Evolutionary conservation across 139 green algal species (phyloP).

Genomic region (Micractinium conductrix): DNA sequence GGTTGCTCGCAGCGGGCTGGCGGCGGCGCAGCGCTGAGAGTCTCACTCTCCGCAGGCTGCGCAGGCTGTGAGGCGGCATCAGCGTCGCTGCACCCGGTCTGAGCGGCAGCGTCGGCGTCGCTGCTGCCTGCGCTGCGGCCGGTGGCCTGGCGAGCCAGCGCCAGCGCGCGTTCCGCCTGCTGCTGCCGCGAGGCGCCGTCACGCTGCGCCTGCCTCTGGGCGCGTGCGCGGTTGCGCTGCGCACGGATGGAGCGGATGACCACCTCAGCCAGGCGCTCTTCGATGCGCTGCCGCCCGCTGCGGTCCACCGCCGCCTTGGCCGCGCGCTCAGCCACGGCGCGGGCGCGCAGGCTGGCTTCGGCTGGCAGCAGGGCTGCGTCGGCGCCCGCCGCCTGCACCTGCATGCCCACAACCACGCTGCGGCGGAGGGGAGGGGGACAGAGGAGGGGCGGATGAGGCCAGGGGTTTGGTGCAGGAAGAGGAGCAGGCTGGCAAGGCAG

Average conservation of each 20-base stretch:
- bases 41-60: too few species aligned
- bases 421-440: not conserved
- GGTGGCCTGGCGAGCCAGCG: not conserved
- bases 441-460: not conserved
- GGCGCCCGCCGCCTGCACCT: not conserved
- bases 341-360: not conserved
- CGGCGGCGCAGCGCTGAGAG: too few species aligned
- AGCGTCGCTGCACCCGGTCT: too few species aligned
- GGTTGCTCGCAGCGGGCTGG: too few species aligned
- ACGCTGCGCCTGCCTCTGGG: not conserved
- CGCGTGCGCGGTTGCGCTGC: slow-evolving; percentile 25
- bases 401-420: slow-evolving; percentile 30
- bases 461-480: not conserved
- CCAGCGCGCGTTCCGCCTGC: not conserved
- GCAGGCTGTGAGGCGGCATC: too few species aligned
- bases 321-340: slow-evolving; percentile 22
- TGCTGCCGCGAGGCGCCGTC: not conserved
- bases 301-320: slow-evolving; percentile 28
- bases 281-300: slow-evolving; percentile 30
- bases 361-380: not conserved
- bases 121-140: not conserved
- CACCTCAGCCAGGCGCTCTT: slow-evolving; percentile 42
- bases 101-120: not conserved
- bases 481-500: not conserved
- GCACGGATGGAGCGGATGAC: slow-evolving; percentile 27